Evolutionary conservation across 352 stramenopile genomes (phyloP).

Genomic region (Phytophthora niederhauseri): DNA sequence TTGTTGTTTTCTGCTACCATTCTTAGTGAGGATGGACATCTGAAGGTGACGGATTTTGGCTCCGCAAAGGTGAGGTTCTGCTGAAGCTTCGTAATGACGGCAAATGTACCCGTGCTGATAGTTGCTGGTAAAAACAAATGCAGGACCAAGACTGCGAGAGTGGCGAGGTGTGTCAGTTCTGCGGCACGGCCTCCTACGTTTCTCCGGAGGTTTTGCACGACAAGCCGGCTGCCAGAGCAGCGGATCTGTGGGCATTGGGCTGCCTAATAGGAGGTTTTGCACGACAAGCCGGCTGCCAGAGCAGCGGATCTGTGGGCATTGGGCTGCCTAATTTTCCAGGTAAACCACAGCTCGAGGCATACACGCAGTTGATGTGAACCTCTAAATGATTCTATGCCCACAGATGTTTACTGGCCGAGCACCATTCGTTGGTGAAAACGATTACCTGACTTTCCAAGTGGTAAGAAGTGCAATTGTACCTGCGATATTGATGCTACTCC

Average conservation of each 20-base stretch:
- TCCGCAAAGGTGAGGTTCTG: conserved; percentile 68
- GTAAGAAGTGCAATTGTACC: conserved; percentile 25
- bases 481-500: neutral
- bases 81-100: neutral
- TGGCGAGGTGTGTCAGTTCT: conserved; percentile 73
- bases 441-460: conserved; percentile 93
- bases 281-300: conserved; percentile 79
- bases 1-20: neutral
- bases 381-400: neutral
- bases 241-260: conserved; percentile 93
- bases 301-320: conserved; percentile 92
- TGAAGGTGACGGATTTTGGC: conserved; percentile 93
- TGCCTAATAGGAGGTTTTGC: conserved; percentile 91
- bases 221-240: conserved; percentile 69
- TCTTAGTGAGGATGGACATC: conserved; percentile 69
- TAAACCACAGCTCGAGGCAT: conserved; percentile 14
- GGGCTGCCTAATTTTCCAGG: conserved; percentile 90
- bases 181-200: conserved; percentile 92
- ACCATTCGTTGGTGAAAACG: conserved; percentile 90
- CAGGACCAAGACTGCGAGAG: conserved; percentile 79
- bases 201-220: conserved; percentile 93
- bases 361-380: neutral
- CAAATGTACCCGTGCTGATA: conserved; percentile 4
- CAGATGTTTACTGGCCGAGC: conserved; percentile 86
- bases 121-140: neutral